Base-by-base conservation (phyloP, 2,329 filamentous ascomycete genomes). In the Aaosphaeria arxii region DNA sequence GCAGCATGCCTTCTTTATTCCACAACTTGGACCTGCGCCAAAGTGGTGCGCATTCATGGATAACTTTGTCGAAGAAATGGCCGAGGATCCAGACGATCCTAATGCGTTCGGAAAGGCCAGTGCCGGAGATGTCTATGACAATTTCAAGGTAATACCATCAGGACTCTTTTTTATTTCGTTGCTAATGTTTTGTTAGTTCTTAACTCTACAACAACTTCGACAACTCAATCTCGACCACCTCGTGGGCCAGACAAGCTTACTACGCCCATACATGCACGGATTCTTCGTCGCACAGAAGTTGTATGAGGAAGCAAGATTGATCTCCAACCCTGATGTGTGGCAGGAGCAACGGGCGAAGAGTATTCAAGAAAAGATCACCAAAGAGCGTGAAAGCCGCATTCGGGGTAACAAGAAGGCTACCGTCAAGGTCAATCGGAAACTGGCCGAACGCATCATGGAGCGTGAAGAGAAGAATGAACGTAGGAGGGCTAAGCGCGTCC, bases 41-140 rank as follows among this genome's bases (percentile, higher is more conserved):
- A 89, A 84, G 63, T 99, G 94, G 94, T 97, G 94, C 67, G 86
- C 88, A 3, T 97, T 97, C 82, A 76, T 99, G 53, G 95, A 99
- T 73, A 96, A 95, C 63, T 84, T 99, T 63, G 94, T 97, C 7
- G 94, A 99, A 74, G 95, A 99, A 72, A 96, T 99, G 90, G 92
- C 92, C 6, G 92, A 97, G 66, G 82, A 86, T 58, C 77, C 77
- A 6, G 81, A 83, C 59, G 84, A 87, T 61, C 84, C 84, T 5
- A 79, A 81, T 48, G 73, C 76, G 3, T 79, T 73, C 58, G 72
- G 70, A 39, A 64, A 70, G n/a, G 59, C 87, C 65, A 77, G 80
- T 30, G 80, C 77, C 50, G 87, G 86, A 30, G 86, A 94, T 59
- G 89, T 94, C 7, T 99, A 99, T 76, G 94, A 99, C 73, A 97